These are phyloP conservation scores for Cinchona pubescens DNA, from an alignment of 257 asterid species.

Conservation along the genomic window DNA sequence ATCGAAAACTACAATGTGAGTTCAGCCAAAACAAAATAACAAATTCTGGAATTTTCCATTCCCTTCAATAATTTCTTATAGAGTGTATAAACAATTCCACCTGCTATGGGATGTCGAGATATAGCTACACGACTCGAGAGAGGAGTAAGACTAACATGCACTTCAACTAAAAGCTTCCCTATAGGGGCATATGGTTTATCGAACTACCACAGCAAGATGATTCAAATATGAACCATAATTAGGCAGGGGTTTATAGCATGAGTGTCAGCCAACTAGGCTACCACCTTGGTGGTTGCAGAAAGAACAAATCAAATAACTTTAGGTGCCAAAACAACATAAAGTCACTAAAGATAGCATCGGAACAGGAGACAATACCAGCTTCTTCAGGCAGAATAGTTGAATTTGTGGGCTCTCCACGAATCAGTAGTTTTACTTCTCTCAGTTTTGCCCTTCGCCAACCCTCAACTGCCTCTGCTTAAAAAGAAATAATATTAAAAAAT, in stretches of 20 bases:
- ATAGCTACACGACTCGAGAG: not conserved
- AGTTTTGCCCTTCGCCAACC: constrained; percentile 70
- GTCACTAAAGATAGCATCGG: constrained; percentile 3
- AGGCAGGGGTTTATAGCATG: not conserved
- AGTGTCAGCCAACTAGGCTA: not conserved
- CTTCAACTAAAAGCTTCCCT: too few species aligned
- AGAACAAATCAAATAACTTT: not conserved
- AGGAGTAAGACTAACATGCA: not conserved
- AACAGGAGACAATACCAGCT: constrained; percentile 49
- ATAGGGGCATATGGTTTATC: not conserved
- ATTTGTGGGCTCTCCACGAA: constrained; percentile 42
- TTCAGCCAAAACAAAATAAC: not conserved
- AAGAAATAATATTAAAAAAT: too few species aligned
- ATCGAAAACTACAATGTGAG: not conserved
- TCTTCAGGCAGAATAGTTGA: constrained; percentile 62
- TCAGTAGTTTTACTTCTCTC: constrained; percentile 46
- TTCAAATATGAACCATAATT: not conserved
- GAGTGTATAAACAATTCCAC: not conserved
- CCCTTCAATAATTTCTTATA: not conserved
- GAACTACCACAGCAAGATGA: not conserved
- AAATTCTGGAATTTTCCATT: not conserved
- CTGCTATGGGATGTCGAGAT: not conserved
- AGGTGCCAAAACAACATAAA: constrained; percentile 8
- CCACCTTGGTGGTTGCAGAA: not conserved
- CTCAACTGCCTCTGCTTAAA: constrained; percentile 61